A percentile compares a stretch with the other conserved stretches of the same genome.
Evolutionary conservation across 345 rosid species (phyloP).

Genomic region (Combretum micranthum): DNA sequence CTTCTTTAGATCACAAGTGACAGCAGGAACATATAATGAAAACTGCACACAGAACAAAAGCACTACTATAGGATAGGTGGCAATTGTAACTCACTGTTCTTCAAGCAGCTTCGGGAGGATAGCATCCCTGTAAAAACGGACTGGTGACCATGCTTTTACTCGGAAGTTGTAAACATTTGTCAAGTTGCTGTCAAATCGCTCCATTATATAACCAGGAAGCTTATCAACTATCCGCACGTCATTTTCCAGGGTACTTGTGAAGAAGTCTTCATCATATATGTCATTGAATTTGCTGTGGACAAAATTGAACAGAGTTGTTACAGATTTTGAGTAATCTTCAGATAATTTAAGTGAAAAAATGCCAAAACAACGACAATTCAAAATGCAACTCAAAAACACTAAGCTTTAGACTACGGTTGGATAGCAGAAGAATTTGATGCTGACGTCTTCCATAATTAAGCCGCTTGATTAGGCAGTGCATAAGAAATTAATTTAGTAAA

Average conservation of each 20-base stretch:
- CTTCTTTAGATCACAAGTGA: too few species aligned
- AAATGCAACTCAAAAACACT: too few species aligned
- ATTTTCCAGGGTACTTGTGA: constrained; percentile 59
- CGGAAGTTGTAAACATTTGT: constrained; percentile 92
- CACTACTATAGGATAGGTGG: constrained; percentile 1
- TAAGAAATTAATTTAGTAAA: too few species aligned
- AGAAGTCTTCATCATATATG: constrained; percentile 84
- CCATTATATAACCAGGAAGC: constrained; percentile 91
- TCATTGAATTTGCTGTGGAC: constrained; percentile 87
- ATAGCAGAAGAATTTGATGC: too few species aligned
- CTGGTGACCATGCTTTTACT: constrained; percentile 96
- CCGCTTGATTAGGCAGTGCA: too few species aligned
- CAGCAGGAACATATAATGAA: too few species aligned
- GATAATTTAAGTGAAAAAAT: neutral
- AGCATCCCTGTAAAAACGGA: constrained; percentile 74
- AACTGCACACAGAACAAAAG: neutral
- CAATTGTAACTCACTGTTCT: constrained; percentile 69
- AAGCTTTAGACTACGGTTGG: too few species aligned
- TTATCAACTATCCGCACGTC: constrained; percentile 75
- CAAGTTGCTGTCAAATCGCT: constrained; percentile 85
- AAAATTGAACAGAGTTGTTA: constrained; percentile 5
- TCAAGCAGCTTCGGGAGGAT: constrained; percentile 87
- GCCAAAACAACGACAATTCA: too few species aligned
- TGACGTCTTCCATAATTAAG: too few species aligned
- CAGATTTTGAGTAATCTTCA: neutral